Conservation (phyloP, 441 rosid species). For the Theobroma grandiflorum region DNA sequence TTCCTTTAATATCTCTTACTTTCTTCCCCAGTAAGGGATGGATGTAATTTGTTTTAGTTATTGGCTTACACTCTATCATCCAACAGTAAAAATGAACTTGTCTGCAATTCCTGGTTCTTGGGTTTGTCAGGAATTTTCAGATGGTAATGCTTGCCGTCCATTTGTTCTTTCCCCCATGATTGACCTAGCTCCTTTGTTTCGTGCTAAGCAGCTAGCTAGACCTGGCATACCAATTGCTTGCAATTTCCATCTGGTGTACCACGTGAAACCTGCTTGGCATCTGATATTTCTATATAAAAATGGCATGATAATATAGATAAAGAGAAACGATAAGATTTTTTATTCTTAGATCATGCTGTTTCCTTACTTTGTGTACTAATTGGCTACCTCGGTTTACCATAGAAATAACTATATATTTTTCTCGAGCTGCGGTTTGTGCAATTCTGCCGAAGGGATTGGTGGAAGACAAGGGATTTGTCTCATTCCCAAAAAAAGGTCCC, state of each 20-base stretch:
- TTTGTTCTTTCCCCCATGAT: neutral
- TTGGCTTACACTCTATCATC: neutral
- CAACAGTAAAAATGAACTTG: constrained; percentile 7
- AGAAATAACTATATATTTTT: constrained; percentile 2
- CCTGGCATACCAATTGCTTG: neutral
- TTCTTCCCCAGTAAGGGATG: neutral
- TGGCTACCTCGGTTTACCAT: constrained; percentile 16
- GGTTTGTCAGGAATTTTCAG: constrained; percentile 13
- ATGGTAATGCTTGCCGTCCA: neutral
- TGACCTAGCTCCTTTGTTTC: neutral
- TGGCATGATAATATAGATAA: constrained; percentile 33
- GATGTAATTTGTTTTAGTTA: neutral
- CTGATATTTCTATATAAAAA: neutral
- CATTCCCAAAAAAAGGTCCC: constrained; percentile 29
- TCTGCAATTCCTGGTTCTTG: neutral
- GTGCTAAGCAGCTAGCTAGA: neutral
- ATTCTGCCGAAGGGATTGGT: constrained; percentile 19
- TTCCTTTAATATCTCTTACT: neutral
- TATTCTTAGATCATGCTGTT: constrained; percentile 24
- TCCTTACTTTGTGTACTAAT: constrained; percentile 11
- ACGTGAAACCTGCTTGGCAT: constrained; percentile 9
- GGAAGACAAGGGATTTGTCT: constrained; percentile 24
- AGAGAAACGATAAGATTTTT: constrained; percentile 41
- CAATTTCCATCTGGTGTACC: constrained; percentile 4
- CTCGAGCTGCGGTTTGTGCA: neutral